Base-by-base conservation (phyloP, 176 grass and related monocot species). In the Echinochloa phyllopogon region DNA sequence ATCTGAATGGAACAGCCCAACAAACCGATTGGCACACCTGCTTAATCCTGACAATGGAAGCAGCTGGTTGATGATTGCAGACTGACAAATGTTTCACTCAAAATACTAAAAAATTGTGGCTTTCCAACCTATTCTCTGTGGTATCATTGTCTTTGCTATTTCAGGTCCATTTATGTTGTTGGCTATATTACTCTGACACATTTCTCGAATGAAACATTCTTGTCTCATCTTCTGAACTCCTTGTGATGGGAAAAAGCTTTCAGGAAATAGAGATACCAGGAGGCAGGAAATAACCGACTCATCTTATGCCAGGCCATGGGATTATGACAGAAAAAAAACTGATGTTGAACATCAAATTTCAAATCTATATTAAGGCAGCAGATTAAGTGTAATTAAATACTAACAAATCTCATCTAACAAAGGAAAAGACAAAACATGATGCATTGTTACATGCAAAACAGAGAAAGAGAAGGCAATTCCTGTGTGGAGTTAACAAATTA, bases 1-100 rank as follows among this genome's bases (percentile, higher is more conserved):
- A 68, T 17, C 89, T 93, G 72, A 98, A 98, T 43, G 91, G 96
- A 56, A 17, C 18, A 21, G 33, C 93, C 95, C 89, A 91, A 39
- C 21, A 29, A 65, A 81, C 40, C 3, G 79, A 88, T 55, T 18
- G 2, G 8, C 16, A 73, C 91, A 78, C 83, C 88, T 24, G 83
- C 65, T 75, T 55, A 16, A 17, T 92, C 86, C 3, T 63, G 76
- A 52, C 91, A 94, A 43, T 92, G 87, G 53, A 20, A 56, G 53
- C 13, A 4, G 20, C 18, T 56, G 7, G 17, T 18, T 18, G 51
- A 53, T 53, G 51, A 1, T 20, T 6, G 18, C 5, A 53, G 51
- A 53, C 50, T 5, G 15, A 55, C 18, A 21, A 20, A 20, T 49
- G 47, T 13, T 14, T 20, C 53, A 56, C 53, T 8, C 18, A 56